phyloP scores from a whole-genome alignment of 2,329 filamentous ascomycete genomes.

The Oidium heveae region DNA sequence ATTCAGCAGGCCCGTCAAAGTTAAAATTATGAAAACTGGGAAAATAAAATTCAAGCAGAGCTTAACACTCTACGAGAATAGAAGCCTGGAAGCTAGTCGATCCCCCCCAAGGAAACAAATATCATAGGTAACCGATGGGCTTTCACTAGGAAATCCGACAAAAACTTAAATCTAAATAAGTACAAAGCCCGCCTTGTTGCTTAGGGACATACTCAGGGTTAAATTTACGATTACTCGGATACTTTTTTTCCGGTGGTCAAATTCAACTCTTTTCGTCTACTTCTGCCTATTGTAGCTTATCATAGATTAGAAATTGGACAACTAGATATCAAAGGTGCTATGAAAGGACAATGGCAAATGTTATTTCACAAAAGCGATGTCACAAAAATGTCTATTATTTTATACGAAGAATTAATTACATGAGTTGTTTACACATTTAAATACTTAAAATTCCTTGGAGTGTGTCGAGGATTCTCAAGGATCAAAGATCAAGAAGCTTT shows the following conservation, averaged over 20 bases:
- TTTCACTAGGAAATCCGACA: conserved; percentile 9
- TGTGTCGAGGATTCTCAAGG: too few relatives aligned
- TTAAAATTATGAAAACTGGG: background rate
- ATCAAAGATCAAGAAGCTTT: too few relatives aligned
- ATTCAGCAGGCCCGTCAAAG: background rate
- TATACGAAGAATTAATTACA: too few relatives aligned
- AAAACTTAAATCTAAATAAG: conserved; percentile 6
- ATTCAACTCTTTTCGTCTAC: background rate
- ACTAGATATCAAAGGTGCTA: background rate
- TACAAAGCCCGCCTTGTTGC: conserved; percentile 8
- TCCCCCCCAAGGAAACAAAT: background rate
- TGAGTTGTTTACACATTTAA: too few relatives aligned
- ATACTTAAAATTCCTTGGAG: too few relatives aligned
- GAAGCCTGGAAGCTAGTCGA: background rate
- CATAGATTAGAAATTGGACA: background rate
- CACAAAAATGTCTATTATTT: too few relatives aligned
- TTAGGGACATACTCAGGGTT: conserved; percentile 5
- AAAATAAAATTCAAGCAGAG: background rate
- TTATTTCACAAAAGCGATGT: too few relatives aligned
- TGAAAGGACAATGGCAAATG: too few relatives aligned
- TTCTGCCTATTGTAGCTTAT: background rate
- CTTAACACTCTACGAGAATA: background rate
- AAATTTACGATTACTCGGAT: background rate
- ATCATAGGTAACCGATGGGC: background rate
- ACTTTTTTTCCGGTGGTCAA: background rate